Base-by-base conservation (phyloP, 805 yeast genomes). In the Suhomyces tanzawaensis region DNA sequence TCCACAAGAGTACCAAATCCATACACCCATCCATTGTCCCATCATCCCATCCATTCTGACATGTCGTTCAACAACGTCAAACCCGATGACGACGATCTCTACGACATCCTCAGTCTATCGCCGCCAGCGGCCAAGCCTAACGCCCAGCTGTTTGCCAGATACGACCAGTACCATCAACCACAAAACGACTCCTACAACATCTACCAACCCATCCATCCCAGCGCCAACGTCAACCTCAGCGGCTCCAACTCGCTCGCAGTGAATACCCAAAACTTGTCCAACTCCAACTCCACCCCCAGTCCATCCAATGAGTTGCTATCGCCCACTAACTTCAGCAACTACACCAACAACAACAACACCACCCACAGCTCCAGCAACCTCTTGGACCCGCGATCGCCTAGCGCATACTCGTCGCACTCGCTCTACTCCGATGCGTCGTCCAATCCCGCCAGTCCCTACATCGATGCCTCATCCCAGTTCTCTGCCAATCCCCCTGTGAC, bases 391-490 rank as follows among this genome's bases (percentile, higher is more conserved):
- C 41, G 34, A 12, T 48, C 58, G 7, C 58, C 61, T 6, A 32
- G 52, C 19, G 48, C 44, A 7, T 46, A 40, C 30, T 44, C 55
- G 12, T 30, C 41, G 9, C 48, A 53, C 37, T 60, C 69, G 7
- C 32, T 57, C 9, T 62, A 62, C 43, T 62, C 70, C 4, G 74
- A 67, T 7, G 57, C 52, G 19, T 58, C 66, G 2, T 62, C 66
- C 45, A 58, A 58, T 33, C 68, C 70, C 3, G 60, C 57, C 15
- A 55, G 64, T 19, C 70, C 71, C 4, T 68, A 49, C 41, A 53
- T 56, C 18, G 71, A 65, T 36, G 70, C 69, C 0, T 47, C 53
- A 14, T 60, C 68, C 19, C 66, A 64, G 21, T 52, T 58, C 30
- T 40, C 43, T n/a, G 30, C 34, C 28, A 30, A 31, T 11, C 45